Percentiles rank a stretch among this genome's conserved stretches.
phyloP scores from a whole-genome alignment of 768 basidiomycete genomes.

The Suillus occidentalis region DNA sequence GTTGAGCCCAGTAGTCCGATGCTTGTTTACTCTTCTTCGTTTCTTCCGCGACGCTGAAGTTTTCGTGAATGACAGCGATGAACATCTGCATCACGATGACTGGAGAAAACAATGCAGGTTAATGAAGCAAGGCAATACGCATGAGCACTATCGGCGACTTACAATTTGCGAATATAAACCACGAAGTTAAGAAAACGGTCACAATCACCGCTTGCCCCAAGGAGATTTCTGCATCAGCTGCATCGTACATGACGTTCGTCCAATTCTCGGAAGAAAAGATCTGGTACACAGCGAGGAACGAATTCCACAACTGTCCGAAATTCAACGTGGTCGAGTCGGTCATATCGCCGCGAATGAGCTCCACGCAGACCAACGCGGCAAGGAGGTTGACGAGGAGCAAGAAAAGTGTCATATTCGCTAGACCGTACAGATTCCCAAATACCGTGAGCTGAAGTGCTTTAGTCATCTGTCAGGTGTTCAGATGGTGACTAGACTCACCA shows the following conservation, averaged over 20 bases:
- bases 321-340: slow-evolving; percentile 52
- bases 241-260: slow-evolving; percentile 70
- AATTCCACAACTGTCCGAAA: slow-evolving; percentile 80
- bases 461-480: slow-evolving; percentile 3
- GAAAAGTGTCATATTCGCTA: slow-evolving; percentile 91
- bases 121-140: neutral
- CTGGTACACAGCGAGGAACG: slow-evolving; percentile 86
- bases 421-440: slow-evolving; percentile 89
- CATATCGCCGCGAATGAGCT: slow-evolving; percentile 86
- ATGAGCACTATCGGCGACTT: slow-evolving; percentile 29
- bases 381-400: slow-evolving; percentile 85
- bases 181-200: slow-evolving; percentile 70
- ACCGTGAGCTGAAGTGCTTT: slow-evolving; percentile 62
- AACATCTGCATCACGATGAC: slow-evolving; percentile 95
- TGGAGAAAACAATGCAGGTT: slow-evolving; percentile 28
- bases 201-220: slow-evolving; percentile 72
- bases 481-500: slow-evolving; percentile 49
- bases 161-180: slow-evolving; percentile 95
- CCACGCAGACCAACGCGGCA: slow-evolving; percentile 78
- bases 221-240: slow-evolving; percentile 57
- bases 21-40: slow-evolving; percentile 82
- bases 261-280: slow-evolving; percentile 95
- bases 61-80: slow-evolving; percentile 96
- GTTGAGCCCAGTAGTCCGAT: slow-evolving; percentile 61
- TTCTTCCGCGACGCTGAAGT: slow-evolving; percentile 91